Evolutionary conservation across 805 yeast species (phyloP), one percentile per base, ranked within the genome.

Genomic region (Cyberlindnera euphorbiiphila): DNA sequence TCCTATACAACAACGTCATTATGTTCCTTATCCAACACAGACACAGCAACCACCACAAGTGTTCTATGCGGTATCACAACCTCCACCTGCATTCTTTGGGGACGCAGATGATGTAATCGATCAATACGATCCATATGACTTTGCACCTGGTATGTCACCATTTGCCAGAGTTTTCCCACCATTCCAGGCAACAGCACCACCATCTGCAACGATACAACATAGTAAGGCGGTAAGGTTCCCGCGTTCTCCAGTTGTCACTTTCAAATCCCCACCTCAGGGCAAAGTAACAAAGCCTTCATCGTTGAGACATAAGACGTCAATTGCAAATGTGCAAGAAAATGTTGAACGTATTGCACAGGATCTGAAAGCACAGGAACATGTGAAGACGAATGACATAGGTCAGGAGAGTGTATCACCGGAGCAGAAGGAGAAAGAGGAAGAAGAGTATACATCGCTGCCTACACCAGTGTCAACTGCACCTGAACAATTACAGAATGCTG

Each of bases 161-260:
- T 45, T 47, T 31, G 49, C 47, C 2, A 36, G 49, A 18, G 51
- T 41, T 7, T 55, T 55, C 47, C 58, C 60, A 23, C 39, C 53
- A 3, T 55, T 49, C 39, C 54, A 53, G 34, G 57, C 59, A 2
- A 46, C 53, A n/a, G 52, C 51, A 16, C 59, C 58, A 17, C 55
- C 44, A 16, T 14, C 35, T 6, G n/a, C n/a, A n/a, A n/a, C n/a
- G n/a, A n/a, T n/a, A n/a, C n/a, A n/a, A n/a, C n/a, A n/a, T n/a
- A n/a, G n/a, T n/a, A 50, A 43, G 19, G 22, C 37, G 13, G 42
- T 25, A 19, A 34, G 40, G 23, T 36, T 38, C 23, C 37, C 48
- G 28, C 34, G 32, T 14, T 9, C 14, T 9, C 35, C 41, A n/a
- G 36, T 39, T 2, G 30, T 35, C 18, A 16, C 32, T 2, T 13